Base-by-base conservation (phyloP, 257 asterid species). In the Henckelia pumila region DNA sequence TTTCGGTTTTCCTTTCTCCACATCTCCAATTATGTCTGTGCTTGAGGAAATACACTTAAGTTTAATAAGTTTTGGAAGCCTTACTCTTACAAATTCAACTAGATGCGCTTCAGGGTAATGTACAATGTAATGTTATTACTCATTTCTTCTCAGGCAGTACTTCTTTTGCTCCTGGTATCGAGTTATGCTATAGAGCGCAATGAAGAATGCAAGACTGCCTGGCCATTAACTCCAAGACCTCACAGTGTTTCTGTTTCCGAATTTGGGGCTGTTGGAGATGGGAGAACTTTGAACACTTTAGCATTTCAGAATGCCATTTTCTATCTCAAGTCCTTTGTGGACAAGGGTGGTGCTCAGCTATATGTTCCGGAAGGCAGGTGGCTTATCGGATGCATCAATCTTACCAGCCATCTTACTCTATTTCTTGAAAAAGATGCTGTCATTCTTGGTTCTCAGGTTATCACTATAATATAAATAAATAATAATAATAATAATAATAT, bases 331-430 rank as follows among this genome's bases (percentile, higher is more conserved):
- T 94, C 99, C 16, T 94, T 94, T 61, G 91, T 84, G 0, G 99
- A 94, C 71, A 94, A 94, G 82, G 99, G 99, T 0, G 99, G 99
- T 10, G 99, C 99, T 25, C 97, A 91, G 71, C 96, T 94, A 66
- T 94, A 91, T 59, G 96, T 94, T 68, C 97, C 99, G 0, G 87
- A 81, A 0, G 99, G 99, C 57, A 78, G 64, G 64, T 94, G 99
- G 99, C 88, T 94, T n/a, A 91, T 92, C 0, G 92, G 96, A 63
- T 84, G 89, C 77, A 85, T 94, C 76, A 87, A 86, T 68, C 97
- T 94, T 23, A 94, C 99, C 10, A 94, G 99, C 87, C 96, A 88
- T 73, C 96, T 91, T 65, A 94, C 97, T 3, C 86, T 94, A 23
- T 94, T 94, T 79, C 81, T 94, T 59, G 99, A 94, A 65, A 87